These are phyloP conservation scores for Tulasnella sp. DNA, from an alignment of 768 basidiomycete genomes.

Conservation along the genomic window DNA sequence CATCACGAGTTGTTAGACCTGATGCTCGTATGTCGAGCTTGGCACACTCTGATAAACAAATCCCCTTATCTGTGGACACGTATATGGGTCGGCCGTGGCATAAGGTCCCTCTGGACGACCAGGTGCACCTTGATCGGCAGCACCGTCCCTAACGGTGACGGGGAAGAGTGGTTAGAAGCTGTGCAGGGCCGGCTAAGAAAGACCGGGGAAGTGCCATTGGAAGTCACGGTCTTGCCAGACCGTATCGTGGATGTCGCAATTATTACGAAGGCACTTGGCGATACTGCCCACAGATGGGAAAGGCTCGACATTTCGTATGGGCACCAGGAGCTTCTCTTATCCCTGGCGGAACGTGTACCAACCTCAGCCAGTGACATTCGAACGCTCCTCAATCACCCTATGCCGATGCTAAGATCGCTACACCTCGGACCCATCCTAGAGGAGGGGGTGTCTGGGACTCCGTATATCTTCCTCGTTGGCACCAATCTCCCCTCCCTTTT, in stretches of 20 bases:
- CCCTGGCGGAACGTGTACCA: background rate
- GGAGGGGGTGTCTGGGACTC: background rate
- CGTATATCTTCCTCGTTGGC: background rate
- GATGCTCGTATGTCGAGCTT: background rate
- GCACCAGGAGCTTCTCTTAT: background rate
- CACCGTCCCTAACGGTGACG: background rate
- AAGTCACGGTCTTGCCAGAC: background rate
- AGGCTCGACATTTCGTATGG: background rate
- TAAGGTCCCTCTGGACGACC: background rate
- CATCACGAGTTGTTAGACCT: background rate
- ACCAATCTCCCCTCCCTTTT: background rate
- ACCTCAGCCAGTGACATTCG: background rate
- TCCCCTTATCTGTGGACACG: background rate
- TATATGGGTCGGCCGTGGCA: background rate
- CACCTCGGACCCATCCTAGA: background rate
- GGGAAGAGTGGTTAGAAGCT: background rate
- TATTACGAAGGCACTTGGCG: background rate
- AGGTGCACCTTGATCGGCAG: too few relatives aligned
- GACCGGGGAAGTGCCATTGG: background rate
- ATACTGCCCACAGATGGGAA: background rate
- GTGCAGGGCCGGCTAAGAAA: background rate
- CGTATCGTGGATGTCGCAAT: background rate
- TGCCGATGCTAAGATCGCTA: background rate
- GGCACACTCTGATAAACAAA: background rate
- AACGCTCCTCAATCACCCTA: background rate